Percentiles rank a stretch among this genome's conserved stretches.
These are phyloP conservation scores for sorghum (Sorghum bicolor) DNA, from an alignment of 176 grass and related monocot species.

Conservation along the genomic window Sorghum_bicolor_NCBIv3 NC_012873.2:11144501-11145000, in stretches of 20 bases:
- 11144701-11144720: background rate
- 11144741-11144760: no score
- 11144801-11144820: background rate
- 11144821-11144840: background rate
- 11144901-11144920: no score
- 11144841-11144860: background rate
- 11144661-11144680: slow-evolving; percentile 49
- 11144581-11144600: slow-evolving; percentile 94
- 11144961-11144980: no score
- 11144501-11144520: background rate
- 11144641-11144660: slow-evolving; percentile 91
- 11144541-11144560: slow-evolving; percentile 3
- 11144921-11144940: background rate
- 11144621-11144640: slow-evolving; percentile 95
- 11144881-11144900: no score
- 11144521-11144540: background rate
- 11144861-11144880: background rate
- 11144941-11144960: no score
- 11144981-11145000: no score
- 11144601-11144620: slow-evolving; percentile 90
- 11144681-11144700: background rate
- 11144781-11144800: background rate
- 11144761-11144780: background rate
- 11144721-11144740: background rate
- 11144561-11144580: slow-evolving; percentile 46